These are phyloP conservation scores for Chlorella sp. DNA, from an alignment of 139 green algal genomes.

Conservation along the genomic window DNA sequence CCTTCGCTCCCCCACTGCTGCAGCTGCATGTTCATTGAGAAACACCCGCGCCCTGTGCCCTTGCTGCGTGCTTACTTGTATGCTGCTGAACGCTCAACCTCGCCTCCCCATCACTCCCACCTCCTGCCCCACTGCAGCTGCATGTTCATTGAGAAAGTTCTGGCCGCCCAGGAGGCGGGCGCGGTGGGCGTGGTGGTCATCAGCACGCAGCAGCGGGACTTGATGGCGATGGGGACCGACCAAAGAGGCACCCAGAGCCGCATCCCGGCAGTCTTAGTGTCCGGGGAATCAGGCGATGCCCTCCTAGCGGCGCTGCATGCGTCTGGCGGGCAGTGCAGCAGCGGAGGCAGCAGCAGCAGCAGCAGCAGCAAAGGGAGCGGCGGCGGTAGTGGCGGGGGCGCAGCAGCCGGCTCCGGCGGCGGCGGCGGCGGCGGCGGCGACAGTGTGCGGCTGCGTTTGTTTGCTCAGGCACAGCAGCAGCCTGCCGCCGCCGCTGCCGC, in stretches of 20 bases:
- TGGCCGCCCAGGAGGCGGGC: constrained; percentile 45
- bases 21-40: constrained; percentile 1
- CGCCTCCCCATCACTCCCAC: neutral
- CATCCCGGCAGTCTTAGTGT: constrained; percentile 27
- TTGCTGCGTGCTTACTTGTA: neutral
- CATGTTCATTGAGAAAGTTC: constrained; percentile 69
- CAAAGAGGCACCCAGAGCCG: neutral
- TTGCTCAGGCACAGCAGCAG: neutral
- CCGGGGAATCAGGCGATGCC: neutral
- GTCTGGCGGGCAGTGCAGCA: neutral
- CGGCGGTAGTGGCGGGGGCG: neutral
- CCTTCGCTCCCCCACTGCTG: neutral
- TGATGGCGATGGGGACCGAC: constrained; percentile 35
- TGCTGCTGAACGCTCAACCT: neutral
- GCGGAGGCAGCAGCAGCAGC: neutral
- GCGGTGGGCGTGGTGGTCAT: constrained; percentile 58
- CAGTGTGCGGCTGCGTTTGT: neutral
- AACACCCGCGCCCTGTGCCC: no score
- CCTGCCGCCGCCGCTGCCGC: neutral
- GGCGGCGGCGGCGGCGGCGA: neutral
- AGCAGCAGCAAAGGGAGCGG: neutral
- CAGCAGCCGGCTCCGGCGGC: neutral
- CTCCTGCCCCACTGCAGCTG: constrained; percentile 36
- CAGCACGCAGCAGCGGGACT: constrained; percentile 31
- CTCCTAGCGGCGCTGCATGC: neutral